phyloP scores from a whole-genome alignment of 2,329 filamentous ascomycete genomes.

The Alternaria metachromatica region DNA sequence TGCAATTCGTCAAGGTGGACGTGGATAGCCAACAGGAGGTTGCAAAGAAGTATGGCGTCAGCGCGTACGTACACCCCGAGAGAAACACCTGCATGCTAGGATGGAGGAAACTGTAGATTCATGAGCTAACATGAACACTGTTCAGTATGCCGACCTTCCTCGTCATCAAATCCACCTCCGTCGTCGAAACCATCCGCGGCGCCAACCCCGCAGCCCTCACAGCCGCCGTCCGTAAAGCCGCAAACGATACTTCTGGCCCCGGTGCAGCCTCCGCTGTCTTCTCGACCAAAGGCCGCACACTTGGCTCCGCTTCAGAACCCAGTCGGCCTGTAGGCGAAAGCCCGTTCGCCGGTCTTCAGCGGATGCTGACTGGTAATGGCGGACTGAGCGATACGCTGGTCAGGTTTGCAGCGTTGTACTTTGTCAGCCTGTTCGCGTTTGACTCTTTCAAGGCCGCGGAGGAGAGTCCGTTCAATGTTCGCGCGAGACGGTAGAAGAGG shows the following conservation, averaged over 20 bases:
- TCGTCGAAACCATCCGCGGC: slow-evolving; percentile 56
- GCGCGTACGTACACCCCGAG: slow-evolving; percentile 47
- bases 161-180: slow-evolving; percentile 52
- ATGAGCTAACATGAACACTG: not conserved
- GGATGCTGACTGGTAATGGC: slow-evolving; percentile 38
- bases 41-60: slow-evolving; percentile 58
- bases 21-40: slow-evolving; percentile 61
- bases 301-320: slow-evolving; percentile 44
- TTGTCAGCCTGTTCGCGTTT: slow-evolving; percentile 55
- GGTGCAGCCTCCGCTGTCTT: slow-evolving; percentile 47
- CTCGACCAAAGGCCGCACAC: slow-evolving; percentile 52
- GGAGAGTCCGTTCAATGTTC: slow-evolving; percentile 53
- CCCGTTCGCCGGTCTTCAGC: slow-evolving; percentile 32
- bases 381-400: slow-evolving; percentile 51
- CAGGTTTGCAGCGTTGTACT: slow-evolving; percentile 56
- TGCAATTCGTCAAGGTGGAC: slow-evolving; percentile 63
- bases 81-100: not conserved
- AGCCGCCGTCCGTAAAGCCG: slow-evolving; percentile 55
- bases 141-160: slow-evolving; percentile 58
- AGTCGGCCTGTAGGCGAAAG: slow-evolving; percentile 32
- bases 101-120: not conserved
- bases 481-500: slow-evolving; percentile 25
- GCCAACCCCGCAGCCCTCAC: slow-evolving; percentile 58
- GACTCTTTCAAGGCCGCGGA: slow-evolving; percentile 54
- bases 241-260: slow-evolving; percentile 47